These are phyloP conservation scores for Geopyxis carbonaria DNA, from an alignment of 495 filamentous ascomycete genomes.

Conservation along the genomic window DNA sequence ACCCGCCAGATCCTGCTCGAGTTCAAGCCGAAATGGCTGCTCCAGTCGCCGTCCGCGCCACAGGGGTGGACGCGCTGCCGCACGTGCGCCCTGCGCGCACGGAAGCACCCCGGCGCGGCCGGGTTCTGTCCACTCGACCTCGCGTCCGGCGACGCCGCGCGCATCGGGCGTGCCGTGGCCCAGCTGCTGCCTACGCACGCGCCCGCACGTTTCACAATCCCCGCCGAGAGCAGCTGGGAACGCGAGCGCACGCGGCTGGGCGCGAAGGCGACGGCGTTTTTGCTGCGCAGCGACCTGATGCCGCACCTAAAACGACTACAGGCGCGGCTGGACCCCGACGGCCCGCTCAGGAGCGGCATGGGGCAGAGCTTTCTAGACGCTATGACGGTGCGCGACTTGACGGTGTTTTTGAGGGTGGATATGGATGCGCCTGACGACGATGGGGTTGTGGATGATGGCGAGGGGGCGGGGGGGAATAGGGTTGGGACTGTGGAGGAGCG, in stretches of 20 bases:
- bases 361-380: conserved; percentile 29
- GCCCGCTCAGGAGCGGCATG: conserved; percentile 15
- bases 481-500: conserved; percentile 48
- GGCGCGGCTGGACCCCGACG: conserved; percentile 31
- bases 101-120: conserved; percentile 8
- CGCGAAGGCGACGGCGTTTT: conserved; percentile 11
- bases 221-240: conserved; percentile 6
- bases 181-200: conserved; percentile 15
- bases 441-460: conserved; percentile 61
- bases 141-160: conserved; percentile 20
- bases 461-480: conserved; percentile 72
- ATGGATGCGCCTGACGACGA: conserved; percentile 13
- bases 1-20: conserved; percentile 40
- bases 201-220: conserved; percentile 4
- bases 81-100: conserved; percentile 53
- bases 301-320: conserved; percentile 36
- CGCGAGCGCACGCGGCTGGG: conserved; percentile 2
- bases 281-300: conserved; percentile 21
- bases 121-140: conserved; percentile 29
- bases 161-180: conserved; percentile 26
- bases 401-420: conserved; percentile 54
- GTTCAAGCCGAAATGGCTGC: conserved; percentile 91
- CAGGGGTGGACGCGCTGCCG: conserved; percentile 49
- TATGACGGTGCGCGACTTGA: conserved; percentile 85
- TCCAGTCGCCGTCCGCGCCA: conserved; percentile 66